Base-by-base conservation (phyloP, 805 yeast species). In the Yamadazyma tumulicola region DNA sequence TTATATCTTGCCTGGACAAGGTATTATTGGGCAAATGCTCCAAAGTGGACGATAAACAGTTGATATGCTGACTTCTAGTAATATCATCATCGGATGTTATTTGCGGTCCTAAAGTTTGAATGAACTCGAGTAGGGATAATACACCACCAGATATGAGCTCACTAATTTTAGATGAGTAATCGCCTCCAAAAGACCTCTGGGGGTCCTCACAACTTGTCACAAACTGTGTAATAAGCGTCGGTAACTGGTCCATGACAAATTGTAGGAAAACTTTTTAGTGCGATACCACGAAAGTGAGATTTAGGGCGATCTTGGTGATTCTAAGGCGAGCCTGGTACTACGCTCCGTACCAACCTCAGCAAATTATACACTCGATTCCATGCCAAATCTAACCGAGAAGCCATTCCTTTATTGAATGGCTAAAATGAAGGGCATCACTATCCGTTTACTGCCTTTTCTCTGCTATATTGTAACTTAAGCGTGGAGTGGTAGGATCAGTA, bases 11-110 rank as follows among this genome's bases (percentile, higher is more conserved):
- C 14, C 59, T 52, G n/a, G 66, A 46, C 6, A 67, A 43, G 6
- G 60, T 48, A 13, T 55, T 47, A 4, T 31, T 28, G 8, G 54
- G 48, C 3, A 71, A 12, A 0, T 39, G 32, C 0, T 32, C 37
- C 27, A 76, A 52, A 1, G 69, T 58, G 5, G 54, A 48, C 1
- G 67, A 54, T 25, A 77, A 48, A 38, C 77, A 66, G 8, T 56
- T 48, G 8, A 75, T 45, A 0, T 76, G 56, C 35, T 69, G 73
- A 5, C 69, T 53, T 41, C 94, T 63, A 12, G 71, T 59, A 2
- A 54, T 43, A 17, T 71, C 74, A 39, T 77, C 78, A 6, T 76
- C 81, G 3, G 82, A 74, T 1, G 85, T 79, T 19, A 85, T 60
- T 31, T 70, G 65, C 18, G 74, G 76, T n/a, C 85, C 87, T 19